Evolutionary conservation across 2,329 filamentous ascomycete genomes (phyloP).

Genomic region (Parafenestella ontariensis): DNA sequence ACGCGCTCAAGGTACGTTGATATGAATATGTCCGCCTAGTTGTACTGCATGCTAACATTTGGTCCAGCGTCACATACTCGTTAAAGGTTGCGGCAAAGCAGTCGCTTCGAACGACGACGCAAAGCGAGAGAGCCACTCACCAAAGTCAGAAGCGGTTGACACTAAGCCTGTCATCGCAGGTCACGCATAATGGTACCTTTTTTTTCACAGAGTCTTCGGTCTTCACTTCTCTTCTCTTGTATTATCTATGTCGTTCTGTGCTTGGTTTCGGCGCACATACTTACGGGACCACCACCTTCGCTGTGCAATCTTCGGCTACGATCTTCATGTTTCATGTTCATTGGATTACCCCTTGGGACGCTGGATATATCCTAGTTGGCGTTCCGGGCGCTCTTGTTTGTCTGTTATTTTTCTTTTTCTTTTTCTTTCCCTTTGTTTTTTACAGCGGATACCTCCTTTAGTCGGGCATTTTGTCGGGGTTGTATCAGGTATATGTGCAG

Average conservation of each 20-base stretch:
- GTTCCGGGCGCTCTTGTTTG: constrained; percentile 18
- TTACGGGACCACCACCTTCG: constrained; percentile 31
- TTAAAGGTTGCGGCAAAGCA: constrained; percentile 70
- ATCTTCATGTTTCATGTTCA: constrained; percentile 33
- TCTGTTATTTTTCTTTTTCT: constrained; percentile 9
- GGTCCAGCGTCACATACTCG: constrained; percentile 67
- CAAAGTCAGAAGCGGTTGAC: constrained; percentile 39
- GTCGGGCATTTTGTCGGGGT: constrained; percentile 22
- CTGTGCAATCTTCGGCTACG: constrained; percentile 35
- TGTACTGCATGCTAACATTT: constrained; percentile 44
- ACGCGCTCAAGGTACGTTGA: constrained; percentile 85
- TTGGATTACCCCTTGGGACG: constrained; percentile 23
- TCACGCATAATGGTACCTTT: constrained; percentile 28
- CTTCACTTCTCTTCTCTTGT: constrained; percentile 42
- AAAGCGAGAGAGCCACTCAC: constrained; percentile 45
- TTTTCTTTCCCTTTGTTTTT: constrained; percentile 13
- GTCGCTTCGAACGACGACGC: constrained; percentile 36
- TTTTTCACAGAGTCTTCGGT: constrained; percentile 6
- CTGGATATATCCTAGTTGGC: constrained; percentile 27
- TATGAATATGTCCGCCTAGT: neutral
- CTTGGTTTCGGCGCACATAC: constrained; percentile 20
- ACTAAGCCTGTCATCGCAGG: constrained; percentile 28
- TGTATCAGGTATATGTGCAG: constrained; percentile 29
- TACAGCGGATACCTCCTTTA: constrained; percentile 44
- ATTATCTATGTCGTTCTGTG: constrained; percentile 40